Evolutionary conservation across 2,329 filamentous ascomycete species (phyloP).

Genomic region (Colletotrichum incanum): DNA sequence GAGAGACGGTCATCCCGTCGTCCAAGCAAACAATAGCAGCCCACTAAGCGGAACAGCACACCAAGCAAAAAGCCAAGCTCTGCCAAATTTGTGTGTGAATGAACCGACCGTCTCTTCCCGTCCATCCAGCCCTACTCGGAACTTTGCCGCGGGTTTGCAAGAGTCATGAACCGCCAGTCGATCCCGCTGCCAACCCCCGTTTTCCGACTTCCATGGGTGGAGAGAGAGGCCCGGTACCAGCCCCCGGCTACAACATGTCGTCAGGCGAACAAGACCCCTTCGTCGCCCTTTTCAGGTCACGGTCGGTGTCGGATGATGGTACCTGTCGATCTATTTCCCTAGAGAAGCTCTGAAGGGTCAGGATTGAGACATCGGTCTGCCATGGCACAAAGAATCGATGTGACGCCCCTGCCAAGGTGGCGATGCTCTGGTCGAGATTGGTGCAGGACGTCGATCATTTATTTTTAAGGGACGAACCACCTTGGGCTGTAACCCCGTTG

Average conservation of each 20-base stretch:
- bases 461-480: constrained; percentile 9
- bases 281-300: neutral
- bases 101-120: neutral
- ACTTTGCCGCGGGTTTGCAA: constrained; percentile 30
- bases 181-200: constrained; percentile 34
- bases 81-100: neutral
- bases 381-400: constrained; percentile 17
- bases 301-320: constrained; percentile 8
- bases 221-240: neutral
- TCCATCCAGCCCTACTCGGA: constrained; percentile 35
- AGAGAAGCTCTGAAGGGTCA: neutral
- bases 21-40: neutral
- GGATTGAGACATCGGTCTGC: constrained; percentile 7
- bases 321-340: constrained; percentile 30
- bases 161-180: constrained; percentile 37
- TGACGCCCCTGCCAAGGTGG: constrained; percentile 22
- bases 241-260: constrained; percentile 18
- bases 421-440: constrained; percentile 12
- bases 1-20: neutral
- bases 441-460: constrained; percentile 26
- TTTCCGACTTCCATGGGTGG: constrained; percentile 22
- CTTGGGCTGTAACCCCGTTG: neutral
- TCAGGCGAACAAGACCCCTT: neutral
- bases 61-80: neutral
- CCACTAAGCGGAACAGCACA: neutral